A percentile compares a stretch with the other conserved stretches of the same genome.
These are phyloP conservation scores for Erythrobasidium yunnanense DNA, from an alignment of 768 basidiomycete genomes.

Conservation along the genomic window DNA sequence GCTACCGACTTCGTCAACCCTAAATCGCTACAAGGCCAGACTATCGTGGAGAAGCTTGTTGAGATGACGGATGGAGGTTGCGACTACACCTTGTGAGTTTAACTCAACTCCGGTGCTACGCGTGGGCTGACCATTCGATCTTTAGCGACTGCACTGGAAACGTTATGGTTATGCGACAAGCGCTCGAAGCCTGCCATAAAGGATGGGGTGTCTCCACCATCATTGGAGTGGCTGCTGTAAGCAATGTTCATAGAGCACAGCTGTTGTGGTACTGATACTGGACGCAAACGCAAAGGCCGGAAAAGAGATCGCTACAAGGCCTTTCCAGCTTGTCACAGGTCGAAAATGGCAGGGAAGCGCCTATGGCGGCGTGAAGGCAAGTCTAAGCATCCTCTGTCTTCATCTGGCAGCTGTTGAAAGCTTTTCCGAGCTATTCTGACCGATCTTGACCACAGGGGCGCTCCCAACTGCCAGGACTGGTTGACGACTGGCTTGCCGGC, in stretches of 20 bases:
- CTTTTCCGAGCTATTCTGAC: background rate
- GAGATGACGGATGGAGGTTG: slow-evolving; percentile 92
- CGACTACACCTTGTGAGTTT: slow-evolving; percentile 70
- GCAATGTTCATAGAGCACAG: too few relatives aligned
- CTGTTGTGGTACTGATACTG: too few relatives aligned
- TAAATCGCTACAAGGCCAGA: slow-evolving; percentile 58
- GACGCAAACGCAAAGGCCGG: slow-evolving; percentile 58
- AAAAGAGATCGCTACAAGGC: slow-evolving; percentile 81
- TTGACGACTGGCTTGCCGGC: slow-evolving; percentile 64
- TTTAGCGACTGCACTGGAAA: slow-evolving; percentile 78
- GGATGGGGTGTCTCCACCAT: slow-evolving; percentile 96
- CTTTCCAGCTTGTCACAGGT: slow-evolving; percentile 69
- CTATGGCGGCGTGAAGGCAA: slow-evolving; percentile 97
- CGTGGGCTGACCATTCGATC: background rate
- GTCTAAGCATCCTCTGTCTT: too few relatives aligned
- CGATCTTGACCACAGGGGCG: background rate
- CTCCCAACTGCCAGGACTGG: slow-evolving; percentile 22
- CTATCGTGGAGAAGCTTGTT: slow-evolving; percentile 77
- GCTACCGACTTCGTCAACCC: slow-evolving; percentile 93
- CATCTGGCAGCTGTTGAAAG: too few relatives aligned
- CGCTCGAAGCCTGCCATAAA: slow-evolving; percentile 97
- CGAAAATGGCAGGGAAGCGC: slow-evolving; percentile 89
- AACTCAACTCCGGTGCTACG: background rate
- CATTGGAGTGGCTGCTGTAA: slow-evolving; percentile 66
- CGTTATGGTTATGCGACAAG: slow-evolving; percentile 48